These are phyloP conservation scores for Stephanodiscus triporus DNA, from an alignment of 108 stramenopile species.

Conservation along the genomic window DNA sequence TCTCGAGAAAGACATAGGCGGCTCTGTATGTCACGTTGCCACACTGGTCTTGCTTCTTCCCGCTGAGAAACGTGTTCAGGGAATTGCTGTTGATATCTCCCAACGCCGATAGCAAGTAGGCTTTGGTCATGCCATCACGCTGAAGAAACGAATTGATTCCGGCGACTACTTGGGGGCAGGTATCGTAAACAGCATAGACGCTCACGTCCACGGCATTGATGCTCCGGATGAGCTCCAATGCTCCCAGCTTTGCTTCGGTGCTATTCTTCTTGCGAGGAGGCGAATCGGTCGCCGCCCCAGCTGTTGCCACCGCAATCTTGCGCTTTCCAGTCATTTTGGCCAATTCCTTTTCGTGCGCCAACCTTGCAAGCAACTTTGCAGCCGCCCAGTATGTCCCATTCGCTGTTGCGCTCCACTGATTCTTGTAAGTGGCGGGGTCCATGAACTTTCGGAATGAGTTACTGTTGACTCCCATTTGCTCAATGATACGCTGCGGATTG, in stretches of 20 bases:
- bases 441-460: conserved; percentile 47
- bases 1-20: conserved; percentile 52
- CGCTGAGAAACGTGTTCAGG: conserved; percentile 26
- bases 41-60: conserved; percentile 51
- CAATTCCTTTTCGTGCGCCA: conserved; percentile 18
- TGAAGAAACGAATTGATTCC: conserved; percentile 45
- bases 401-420: conserved; percentile 38
- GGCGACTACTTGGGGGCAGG: conserved; percentile 41
- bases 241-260: conserved; percentile 14
- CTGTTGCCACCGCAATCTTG: conserved; percentile 9
- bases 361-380: conserved; percentile 30
- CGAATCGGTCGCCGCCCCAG: background rate
- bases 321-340: conserved; percentile 36
- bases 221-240: conserved; percentile 12
- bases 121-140: conserved; percentile 41
- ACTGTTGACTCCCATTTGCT: conserved; percentile 42
- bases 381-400: conserved; percentile 52
- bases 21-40: conserved; percentile 39
- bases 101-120: conserved; percentile 11
- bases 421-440: conserved; percentile 49
- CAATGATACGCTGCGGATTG: conserved; percentile 21
- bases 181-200: conserved; percentile 29
- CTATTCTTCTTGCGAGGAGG: conserved; percentile 5
- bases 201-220: conserved; percentile 37
- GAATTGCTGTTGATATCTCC: conserved; percentile 38